Evolutionary conservation across 148 eudicot species (phyloP).

Genomic region (Fagopyrum esculentum): DNA sequence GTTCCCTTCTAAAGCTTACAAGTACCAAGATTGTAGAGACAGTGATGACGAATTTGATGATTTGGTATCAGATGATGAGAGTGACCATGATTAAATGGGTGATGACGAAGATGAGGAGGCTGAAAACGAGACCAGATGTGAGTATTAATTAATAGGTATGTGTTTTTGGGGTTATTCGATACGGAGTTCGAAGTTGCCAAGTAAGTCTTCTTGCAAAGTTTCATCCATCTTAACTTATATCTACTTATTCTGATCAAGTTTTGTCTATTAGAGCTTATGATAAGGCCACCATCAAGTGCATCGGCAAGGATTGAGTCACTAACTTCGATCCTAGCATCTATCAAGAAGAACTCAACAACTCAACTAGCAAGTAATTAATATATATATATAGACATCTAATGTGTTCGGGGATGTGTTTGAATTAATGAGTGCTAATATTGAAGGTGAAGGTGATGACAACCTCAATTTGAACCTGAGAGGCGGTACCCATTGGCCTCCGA

Average conservation of each 20-base stretch:
- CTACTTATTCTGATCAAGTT: no score
- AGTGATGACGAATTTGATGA: no score
- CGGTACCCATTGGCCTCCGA: no score
- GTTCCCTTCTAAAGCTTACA: no score
- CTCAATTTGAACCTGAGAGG: constrained; percentile 86
- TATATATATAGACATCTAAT: not conserved
- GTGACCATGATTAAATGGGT: no score
- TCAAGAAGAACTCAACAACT: constrained; percentile 61
- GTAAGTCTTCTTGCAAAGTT: constrained; percentile 22
- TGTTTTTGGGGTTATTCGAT: constrained; percentile 90
- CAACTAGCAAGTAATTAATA: not conserved
- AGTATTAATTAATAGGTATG: constrained; percentile 69
- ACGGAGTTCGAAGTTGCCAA: constrained; percentile 95
- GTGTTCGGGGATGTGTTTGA: not conserved
- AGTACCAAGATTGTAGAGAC: no score
- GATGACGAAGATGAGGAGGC: no score
- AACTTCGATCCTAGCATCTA: constrained; percentile 88
- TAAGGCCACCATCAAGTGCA: constrained; percentile 87
- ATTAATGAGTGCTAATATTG: not conserved
- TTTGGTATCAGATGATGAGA: no score
- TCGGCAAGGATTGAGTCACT: constrained; percentile 92
- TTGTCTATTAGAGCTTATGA: constrained; percentile 65
- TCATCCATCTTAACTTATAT: no score
- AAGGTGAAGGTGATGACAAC: constrained; percentile 41
- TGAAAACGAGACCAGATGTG: no score